A percentile compares a stretch with the other conserved stretches of the same genome.
These are phyloP conservation scores for Ascosphaera apis DNA, from an alignment of 2,329 filamentous ascomycete genomes.

Conservation along the genomic window DNA sequence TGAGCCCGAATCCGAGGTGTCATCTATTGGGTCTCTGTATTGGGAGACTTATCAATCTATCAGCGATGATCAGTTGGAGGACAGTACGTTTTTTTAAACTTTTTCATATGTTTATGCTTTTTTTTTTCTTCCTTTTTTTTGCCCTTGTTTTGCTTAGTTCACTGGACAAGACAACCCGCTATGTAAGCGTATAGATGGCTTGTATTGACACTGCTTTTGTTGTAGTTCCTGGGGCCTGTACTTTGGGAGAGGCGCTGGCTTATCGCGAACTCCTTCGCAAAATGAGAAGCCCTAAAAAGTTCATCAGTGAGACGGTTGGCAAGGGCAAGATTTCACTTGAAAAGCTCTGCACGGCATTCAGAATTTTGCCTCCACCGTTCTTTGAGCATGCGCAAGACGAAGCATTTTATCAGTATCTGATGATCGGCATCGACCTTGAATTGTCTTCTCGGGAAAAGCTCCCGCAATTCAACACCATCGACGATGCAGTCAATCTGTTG, in stretches of 20 bases:
- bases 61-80: slow-evolving; percentile 26
- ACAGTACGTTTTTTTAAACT: slow-evolving; percentile 10
- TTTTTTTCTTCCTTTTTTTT: slow-evolving; percentile 1
- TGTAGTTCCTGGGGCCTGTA: slow-evolving; percentile 32
- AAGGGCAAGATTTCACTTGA: slow-evolving; percentile 49
- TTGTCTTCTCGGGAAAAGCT: slow-evolving; percentile 64
- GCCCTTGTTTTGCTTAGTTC: not conserved
- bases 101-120: slow-evolving; percentile 5
- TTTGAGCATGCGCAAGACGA: slow-evolving; percentile 52
- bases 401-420: slow-evolving; percentile 50
- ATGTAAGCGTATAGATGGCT: slow-evolving; percentile 1
- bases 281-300: slow-evolving; percentile 27
- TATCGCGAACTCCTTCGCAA: slow-evolving; percentile 24
- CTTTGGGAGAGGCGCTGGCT: slow-evolving; percentile 42
- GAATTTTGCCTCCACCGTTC: slow-evolving; percentile 48
- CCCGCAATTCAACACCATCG: slow-evolving; percentile 55
- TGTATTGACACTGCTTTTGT: slow-evolving; percentile 1
- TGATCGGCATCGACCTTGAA: slow-evolving; percentile 56
- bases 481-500: slow-evolving; percentile 65
- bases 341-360: slow-evolving; percentile 71
- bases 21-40: slow-evolving; percentile 26
- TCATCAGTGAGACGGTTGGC: slow-evolving; percentile 49
- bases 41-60: slow-evolving; percentile 39
- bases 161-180: not conserved
- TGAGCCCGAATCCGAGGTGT: slow-evolving; percentile 33